A percentile compares a stretch with the other conserved stretches of the same genome.
Conservation (phyloP, 805 yeast species). For the Candida coquimbonensis region DNA sequence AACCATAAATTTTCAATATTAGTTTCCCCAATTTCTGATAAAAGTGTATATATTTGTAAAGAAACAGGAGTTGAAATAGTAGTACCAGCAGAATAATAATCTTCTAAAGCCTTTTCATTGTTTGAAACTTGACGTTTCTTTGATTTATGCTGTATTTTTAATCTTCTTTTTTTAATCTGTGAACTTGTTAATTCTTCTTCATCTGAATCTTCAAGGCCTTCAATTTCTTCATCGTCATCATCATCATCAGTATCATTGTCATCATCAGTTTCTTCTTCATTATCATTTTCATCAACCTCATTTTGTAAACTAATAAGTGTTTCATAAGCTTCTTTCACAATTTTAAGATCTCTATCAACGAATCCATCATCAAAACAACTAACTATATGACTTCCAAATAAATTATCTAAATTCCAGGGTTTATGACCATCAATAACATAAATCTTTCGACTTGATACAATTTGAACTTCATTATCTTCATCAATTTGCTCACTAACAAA, state of each 20-base stretch:
- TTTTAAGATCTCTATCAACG: slow-evolving; percentile 48
- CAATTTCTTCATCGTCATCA: slow-evolving; percentile 24
- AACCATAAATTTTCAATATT: slow-evolving; percentile 69
- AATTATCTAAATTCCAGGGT: slow-evolving; percentile 94
- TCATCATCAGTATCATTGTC: slow-evolving; percentile 27
- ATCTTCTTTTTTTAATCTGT: slow-evolving; percentile 21
- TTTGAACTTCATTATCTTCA: slow-evolving; percentile 19
- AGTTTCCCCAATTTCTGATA: slow-evolving; percentile 81
- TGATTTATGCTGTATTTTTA: slow-evolving; percentile 28
- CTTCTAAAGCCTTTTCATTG: slow-evolving; percentile 53
- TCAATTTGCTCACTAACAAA: slow-evolving; percentile 25
- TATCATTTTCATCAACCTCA: slow-evolving; percentile 30
- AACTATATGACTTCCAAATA: slow-evolving; percentile 75
- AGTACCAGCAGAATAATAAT: slow-evolving; percentile 81
- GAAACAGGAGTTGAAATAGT: slow-evolving; percentile 69
- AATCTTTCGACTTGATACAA: slow-evolving; percentile 46
- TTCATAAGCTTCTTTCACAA: slow-evolving; percentile 58
- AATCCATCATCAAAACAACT: slow-evolving; percentile 85
- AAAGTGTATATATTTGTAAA: slow-evolving; percentile 70
- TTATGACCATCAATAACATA: slow-evolving; percentile 88
- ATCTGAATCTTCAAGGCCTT: slow-evolving; percentile 22
- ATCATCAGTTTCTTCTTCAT: slow-evolving; percentile 27
- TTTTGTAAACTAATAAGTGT: slow-evolving; percentile 37
- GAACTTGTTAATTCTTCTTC: slow-evolving; percentile 23
- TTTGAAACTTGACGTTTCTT: slow-evolving; percentile 36